Conservation (phyloP, 176 grass and related monocot species). For the Metroxylon sagu region DNA sequence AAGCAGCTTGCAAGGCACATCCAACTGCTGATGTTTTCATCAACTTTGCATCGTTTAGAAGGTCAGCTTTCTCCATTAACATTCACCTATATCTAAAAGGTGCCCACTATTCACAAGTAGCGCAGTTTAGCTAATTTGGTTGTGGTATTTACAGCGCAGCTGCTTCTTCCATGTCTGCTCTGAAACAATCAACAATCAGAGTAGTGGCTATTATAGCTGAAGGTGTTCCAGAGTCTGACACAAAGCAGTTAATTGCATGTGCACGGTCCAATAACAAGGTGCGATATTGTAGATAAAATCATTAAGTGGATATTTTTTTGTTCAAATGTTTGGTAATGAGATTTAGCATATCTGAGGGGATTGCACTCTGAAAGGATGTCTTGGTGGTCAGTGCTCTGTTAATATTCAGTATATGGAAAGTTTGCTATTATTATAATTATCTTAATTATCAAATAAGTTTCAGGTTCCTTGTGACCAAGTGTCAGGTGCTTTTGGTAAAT, state of each 20-base stretch:
- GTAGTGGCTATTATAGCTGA: conserved; percentile 98
- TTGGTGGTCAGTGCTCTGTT: too few species aligned
- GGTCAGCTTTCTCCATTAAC: conserved; percentile 32
- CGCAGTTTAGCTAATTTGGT: not conserved
- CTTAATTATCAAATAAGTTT: too few species aligned
- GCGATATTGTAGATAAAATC: not conserved
- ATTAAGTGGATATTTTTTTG: too few species aligned
- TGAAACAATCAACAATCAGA: conserved; percentile 89
- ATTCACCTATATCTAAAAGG: too few species aligned
- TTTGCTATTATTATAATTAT: too few species aligned
- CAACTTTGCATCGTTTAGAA: conserved; percentile 93
- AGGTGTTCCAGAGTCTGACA: conserved; percentile 90
- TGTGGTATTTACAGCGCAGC: conserved; percentile 59
- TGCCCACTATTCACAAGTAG: too few species aligned
- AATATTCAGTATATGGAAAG: too few species aligned
- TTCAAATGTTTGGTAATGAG: too few species aligned
- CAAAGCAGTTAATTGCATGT: conserved; percentile 88
- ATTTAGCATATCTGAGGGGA: too few species aligned
- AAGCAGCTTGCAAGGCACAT: conserved; percentile 84
- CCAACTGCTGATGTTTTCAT: conserved; percentile 98
- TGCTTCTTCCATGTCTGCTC: conserved; percentile 87
- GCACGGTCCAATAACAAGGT: conserved; percentile 94
- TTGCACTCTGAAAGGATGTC: too few species aligned
- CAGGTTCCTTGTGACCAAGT: too few species aligned
- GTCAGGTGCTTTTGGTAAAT: not conserved